A percentile compares a stretch with the other conserved stretches of the same genome.
phyloP scores from a whole-genome alignment of 768 basidiomycete species.

The Auriscalpium vulgare region DNA sequence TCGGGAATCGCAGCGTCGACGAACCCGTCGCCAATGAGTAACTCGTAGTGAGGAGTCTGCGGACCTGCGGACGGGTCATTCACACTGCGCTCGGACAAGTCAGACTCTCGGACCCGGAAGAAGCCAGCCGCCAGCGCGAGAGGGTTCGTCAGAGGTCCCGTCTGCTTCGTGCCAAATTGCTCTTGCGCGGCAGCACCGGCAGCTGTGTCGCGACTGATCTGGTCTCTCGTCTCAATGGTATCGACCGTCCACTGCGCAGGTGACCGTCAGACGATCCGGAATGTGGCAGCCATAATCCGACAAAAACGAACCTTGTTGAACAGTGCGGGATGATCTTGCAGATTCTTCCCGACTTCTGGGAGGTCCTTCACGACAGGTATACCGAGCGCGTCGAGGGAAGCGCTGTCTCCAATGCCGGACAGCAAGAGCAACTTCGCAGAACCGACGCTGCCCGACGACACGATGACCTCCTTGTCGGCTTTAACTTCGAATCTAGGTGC shows the following conservation, averaged over 20 bases:
- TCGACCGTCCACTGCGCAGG: background rate
- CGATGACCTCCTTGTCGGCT: constrained; percentile 17
- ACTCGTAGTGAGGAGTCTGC: background rate
- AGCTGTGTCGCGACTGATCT: background rate
- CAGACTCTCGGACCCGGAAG: background rate
- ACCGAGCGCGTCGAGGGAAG: constrained; percentile 21
- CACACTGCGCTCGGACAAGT: background rate
- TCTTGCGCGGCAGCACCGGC: background rate
- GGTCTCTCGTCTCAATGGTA: background rate
- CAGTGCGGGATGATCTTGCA: background rate
- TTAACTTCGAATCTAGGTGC: constrained; percentile 3
- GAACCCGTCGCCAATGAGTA: background rate
- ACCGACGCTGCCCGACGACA: constrained; percentile 16
- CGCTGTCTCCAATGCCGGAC: constrained; percentile 32
- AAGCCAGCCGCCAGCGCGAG: background rate
- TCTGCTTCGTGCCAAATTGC: background rate
- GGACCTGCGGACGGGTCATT: background rate
- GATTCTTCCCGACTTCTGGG: constrained; percentile 12
- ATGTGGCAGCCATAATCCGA: background rate
- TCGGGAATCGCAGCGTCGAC: background rate
- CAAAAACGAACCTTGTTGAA: constrained; percentile 7
- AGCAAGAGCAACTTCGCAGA: constrained; percentile 33
- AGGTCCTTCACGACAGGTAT: constrained; percentile 17
- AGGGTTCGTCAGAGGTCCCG: background rate
- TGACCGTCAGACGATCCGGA: constrained; percentile 1